Conservation (phyloP, 495 filamentous ascomycete genomes). For the Penicillium subrubescens region DNA sequence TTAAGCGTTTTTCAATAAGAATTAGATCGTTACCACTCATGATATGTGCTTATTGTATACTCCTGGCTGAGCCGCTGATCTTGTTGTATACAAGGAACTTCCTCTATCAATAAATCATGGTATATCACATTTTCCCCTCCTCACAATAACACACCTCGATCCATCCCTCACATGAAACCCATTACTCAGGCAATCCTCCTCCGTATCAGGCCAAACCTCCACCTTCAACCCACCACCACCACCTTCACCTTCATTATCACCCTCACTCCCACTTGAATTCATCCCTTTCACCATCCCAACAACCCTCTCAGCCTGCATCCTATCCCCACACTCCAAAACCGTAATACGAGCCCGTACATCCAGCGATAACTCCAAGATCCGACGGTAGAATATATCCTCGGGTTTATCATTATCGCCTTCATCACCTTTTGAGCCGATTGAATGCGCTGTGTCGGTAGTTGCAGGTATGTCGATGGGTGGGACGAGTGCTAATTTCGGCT, state of each 20-base stretch:
- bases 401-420: too few relatives aligned
- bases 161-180: constrained; percentile 28
- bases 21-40: too few relatives aligned
- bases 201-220: constrained; percentile 24
- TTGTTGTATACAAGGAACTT: too few relatives aligned
- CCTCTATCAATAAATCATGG: too few relatives aligned
- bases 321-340: constrained; percentile 44
- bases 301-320: constrained; percentile 37
- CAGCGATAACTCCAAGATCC: constrained; percentile 29
- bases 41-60: too few relatives aligned
- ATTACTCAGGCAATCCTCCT: constrained; percentile 20
- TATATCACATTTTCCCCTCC: not conserved
- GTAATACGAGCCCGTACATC: constrained; percentile 28
- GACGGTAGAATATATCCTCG: constrained; percentile 46
- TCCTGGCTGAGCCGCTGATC: too few relatives aligned
- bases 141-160: constrained; percentile 31
- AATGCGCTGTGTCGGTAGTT: too few relatives aligned
- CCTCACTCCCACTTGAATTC: not conserved
- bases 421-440: too few relatives aligned
- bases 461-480: constrained; percentile 42
- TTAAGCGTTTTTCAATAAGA: too few relatives aligned
- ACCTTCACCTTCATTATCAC: not conserved
- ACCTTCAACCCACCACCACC: not conserved
- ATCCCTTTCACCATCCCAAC: constrained; percentile 21
- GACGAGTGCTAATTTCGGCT: constrained; percentile 79